Evolutionary conservation across 441 rosid genomes (phyloP), one percentile per base, ranked within the genome.

Genomic region (Cnidoscolus chayamansa): DNA sequence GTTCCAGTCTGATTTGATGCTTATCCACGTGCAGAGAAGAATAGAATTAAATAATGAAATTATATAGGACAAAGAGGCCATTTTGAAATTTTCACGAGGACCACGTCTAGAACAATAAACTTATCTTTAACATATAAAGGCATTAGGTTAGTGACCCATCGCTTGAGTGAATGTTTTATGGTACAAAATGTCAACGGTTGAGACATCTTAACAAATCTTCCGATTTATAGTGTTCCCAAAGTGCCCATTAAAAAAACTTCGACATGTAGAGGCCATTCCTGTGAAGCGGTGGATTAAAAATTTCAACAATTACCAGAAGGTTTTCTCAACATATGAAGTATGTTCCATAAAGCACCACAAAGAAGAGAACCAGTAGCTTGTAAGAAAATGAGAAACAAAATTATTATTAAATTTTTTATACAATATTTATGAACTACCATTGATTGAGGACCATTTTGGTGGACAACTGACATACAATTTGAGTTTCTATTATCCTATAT

Each of bases 1-100:
- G n/a, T 67, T 67, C 61, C 30, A 54, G 30, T 3, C 13, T 67
- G 32, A 53, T 16, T 60, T 67, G 32, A 53, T 16, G 49, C 0
- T 32, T 1, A 59, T 59, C 45, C 56, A n/a, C 35, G 49, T 60
- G 35, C 50, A 50, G 60, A 71, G 60, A 10, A 56, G 10, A 69
- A 40, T 69, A 43, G 20, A 40, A 19, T 62, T n/a, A 13, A 72
- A 31, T 51, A 62, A 15, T n/a, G 48, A 19, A 61, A 37, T 10
- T 12, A 49, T 7, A 31, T 32, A 7, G 30, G 63, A 45, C 47
- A 43, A 20, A 40, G 56, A 54, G 62, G 30, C 63, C 45, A 13
- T 40, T 55, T 48, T 40, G n/a, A 19, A 63, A 35, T 20, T 54
- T 30, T 25, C 45, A 40, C 13, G 63, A 55, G 63, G 54, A 54